Evolutionary conservation across 352 stramenopile genomes (phyloP).

Genomic region (Globisporangium apiculatum): DNA sequence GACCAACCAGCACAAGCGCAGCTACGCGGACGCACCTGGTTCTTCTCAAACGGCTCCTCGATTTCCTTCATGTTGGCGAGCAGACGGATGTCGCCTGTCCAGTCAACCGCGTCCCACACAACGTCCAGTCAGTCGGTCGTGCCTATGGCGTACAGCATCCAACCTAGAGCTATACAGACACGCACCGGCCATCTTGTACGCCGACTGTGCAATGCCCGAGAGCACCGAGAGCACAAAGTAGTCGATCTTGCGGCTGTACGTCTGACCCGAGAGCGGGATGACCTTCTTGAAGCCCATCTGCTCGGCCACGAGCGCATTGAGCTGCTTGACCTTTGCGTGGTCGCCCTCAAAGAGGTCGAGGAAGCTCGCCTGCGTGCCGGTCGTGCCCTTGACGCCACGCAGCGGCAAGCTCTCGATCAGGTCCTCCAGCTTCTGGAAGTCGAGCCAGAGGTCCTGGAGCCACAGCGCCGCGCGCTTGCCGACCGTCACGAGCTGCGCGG

Average conservation of each 20-base stretch:
- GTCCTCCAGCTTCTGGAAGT: slow-evolving; percentile 93
- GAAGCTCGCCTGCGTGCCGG: slow-evolving; percentile 98
- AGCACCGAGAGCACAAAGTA: slow-evolving; percentile 95
- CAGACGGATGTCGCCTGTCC: slow-evolving; percentile 94
- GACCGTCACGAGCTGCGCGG: slow-evolving; percentile 97
- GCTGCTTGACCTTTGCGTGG: slow-evolving; percentile 94
- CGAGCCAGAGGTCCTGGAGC: slow-evolving; percentile 97
- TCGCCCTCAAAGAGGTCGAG: slow-evolving; percentile 98
- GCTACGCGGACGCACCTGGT: slow-evolving; percentile 32
- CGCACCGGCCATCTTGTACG: slow-evolving; percentile 97
- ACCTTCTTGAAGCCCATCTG: slow-evolving; percentile 97
- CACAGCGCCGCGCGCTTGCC: slow-evolving; percentile 97
- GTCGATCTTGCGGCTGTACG: slow-evolving; percentile 99
- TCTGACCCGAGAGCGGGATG: slow-evolving; percentile 97
- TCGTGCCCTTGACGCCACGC: slow-evolving; percentile 98
- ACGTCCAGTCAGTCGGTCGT: neutral
- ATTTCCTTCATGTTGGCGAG: slow-evolving; percentile 99
- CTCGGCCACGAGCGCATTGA: slow-evolving; percentile 95
- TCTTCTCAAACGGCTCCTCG: slow-evolving; percentile 92
- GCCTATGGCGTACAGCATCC: neutral
- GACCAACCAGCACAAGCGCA: neutral
- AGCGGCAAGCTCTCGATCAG: slow-evolving; percentile 96
- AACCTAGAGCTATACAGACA: neutral
- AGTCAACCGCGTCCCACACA: neutral
- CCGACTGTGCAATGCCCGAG: slow-evolving; percentile 95